phyloP scores from a whole-genome alignment of 495 filamentous ascomycete genomes.

The Neurospora pannonica region DNA sequence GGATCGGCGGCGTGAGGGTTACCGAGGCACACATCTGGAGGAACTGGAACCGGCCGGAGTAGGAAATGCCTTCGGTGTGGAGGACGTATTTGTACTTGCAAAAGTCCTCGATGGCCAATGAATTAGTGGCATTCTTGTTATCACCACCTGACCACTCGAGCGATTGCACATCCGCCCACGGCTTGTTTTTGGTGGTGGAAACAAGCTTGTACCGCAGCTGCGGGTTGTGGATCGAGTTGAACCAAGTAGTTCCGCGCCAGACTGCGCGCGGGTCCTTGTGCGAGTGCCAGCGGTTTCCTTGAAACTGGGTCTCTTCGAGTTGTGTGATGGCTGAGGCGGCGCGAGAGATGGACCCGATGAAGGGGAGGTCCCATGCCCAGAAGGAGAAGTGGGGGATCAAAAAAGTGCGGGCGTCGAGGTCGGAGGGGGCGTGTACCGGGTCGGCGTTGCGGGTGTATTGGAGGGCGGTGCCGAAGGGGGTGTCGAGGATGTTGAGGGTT shows the following conservation, averaged over 20 bases:
- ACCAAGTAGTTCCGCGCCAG: constrained; percentile 57
- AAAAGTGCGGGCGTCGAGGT: constrained; percentile 41
- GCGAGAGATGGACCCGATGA: constrained; percentile 49
- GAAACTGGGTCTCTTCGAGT: constrained; percentile 17
- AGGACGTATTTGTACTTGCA: constrained; percentile 45
- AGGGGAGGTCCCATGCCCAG: constrained; percentile 60
- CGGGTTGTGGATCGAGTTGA: constrained; percentile 34
- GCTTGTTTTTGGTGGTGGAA: constrained; percentile 17
- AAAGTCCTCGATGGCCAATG: constrained; percentile 38
- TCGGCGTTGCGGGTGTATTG: constrained; percentile 31
- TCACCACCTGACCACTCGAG: constrained; percentile 23
- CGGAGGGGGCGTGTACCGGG: constrained; percentile 36
- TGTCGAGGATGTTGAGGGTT: constrained; percentile 35
- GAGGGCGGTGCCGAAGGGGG: constrained; percentile 27
- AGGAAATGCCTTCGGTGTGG: constrained; percentile 54
- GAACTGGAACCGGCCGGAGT: constrained; percentile 47
- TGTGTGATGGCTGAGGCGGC: constrained; percentile 36
- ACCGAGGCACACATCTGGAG: constrained; percentile 42
- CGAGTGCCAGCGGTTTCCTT: constrained; percentile 16
- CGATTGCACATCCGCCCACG: constrained; percentile 43
- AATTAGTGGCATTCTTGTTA: constrained; percentile 35
- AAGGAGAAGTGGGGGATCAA: constrained; percentile 74
- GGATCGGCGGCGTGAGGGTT: constrained; percentile 36
- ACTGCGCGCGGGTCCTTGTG: constrained; percentile 56
- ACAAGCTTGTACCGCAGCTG: constrained; percentile 38